phyloP scores from a whole-genome alignment of 768 basidiomycete species.

The Flagelloscypha sp. region DNA sequence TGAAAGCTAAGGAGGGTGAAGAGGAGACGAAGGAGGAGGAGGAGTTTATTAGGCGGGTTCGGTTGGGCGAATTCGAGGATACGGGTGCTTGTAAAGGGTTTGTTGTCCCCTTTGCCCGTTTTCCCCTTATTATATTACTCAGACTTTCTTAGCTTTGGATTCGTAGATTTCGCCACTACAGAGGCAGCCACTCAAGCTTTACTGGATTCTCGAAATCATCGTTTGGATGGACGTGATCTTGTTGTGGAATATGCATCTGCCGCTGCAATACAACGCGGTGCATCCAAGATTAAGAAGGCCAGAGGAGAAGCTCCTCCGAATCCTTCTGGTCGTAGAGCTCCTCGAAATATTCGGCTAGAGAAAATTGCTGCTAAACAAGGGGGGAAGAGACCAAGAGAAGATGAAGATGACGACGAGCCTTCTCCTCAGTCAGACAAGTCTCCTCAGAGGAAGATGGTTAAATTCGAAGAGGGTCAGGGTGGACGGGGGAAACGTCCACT shows the following conservation, averaged over 20 bases:
- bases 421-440: slow-evolving; percentile 8
- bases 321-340: too few relatives aligned
- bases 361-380: too few relatives aligned
- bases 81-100: slow-evolving; percentile 94
- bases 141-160: slow-evolving; percentile 63
- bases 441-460: slow-evolving; percentile 5
- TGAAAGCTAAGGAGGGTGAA: slow-evolving; percentile 23
- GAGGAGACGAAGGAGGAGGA: slow-evolving; percentile 25
- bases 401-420: slow-evolving; percentile 3
- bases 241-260: slow-evolving; percentile 85
- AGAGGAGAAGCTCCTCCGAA: slow-evolving; percentile 3
- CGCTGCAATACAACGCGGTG: slow-evolving; percentile 84
- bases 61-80: slow-evolving; percentile 96
- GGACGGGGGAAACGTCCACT: not conserved
- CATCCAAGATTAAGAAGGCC: slow-evolving; percentile 28
- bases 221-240: slow-evolving; percentile 74
- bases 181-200: slow-evolving; percentile 79
- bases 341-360: too few relatives aligned
- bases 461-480: not conserved
- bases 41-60: slow-evolving; percentile 68
- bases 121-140: not conserved
- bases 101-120: slow-evolving; percentile 13
- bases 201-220: slow-evolving; percentile 77
- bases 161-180: slow-evolving; percentile 79
- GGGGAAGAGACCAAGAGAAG: slow-evolving; percentile 7